phyloP scores from a whole-genome alignment of 345 rosid species.

The Abelmoschus esculentus region DNA sequence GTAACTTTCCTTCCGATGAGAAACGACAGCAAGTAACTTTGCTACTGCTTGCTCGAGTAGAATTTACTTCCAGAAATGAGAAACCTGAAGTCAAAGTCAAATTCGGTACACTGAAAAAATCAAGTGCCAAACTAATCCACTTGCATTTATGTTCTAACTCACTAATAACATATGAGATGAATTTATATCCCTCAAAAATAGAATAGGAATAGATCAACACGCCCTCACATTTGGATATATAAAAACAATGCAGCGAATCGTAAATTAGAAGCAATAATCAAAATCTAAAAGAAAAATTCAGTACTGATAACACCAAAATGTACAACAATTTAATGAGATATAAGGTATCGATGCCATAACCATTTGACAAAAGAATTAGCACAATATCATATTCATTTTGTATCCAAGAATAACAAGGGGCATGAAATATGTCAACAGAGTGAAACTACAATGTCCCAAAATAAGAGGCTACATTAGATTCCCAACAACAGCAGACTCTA shows the following conservation, averaged over 20 bases:
- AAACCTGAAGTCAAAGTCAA: conserved; percentile 44
- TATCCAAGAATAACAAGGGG: conserved; percentile 2
- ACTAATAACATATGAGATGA: neutral
- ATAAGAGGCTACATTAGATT: neutral
- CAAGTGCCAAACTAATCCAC: neutral
- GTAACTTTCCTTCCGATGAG: conserved; percentile 91
- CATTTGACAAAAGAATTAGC: neutral
- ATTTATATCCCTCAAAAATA: neutral
- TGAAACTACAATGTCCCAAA: neutral
- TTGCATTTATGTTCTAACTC: neutral
- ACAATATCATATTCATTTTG: conserved; percentile 2
- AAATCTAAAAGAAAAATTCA: neutral
- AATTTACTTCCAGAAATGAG: conserved; percentile 55
- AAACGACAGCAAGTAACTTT: conserved; percentile 85
- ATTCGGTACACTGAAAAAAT: conserved; percentile 6
- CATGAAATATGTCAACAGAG: neutral
- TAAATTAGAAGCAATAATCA: neutral
- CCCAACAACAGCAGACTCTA: neutral
- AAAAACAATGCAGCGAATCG: neutral
- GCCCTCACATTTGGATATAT: neutral
- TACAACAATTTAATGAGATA: neutral
- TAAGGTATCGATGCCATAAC: neutral
- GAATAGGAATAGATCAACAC: neutral
- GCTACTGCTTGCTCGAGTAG: conserved; percentile 71
- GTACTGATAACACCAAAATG: neutral